Conservation (phyloP, 106 monocot species). For the Allium sativum region DNA sequence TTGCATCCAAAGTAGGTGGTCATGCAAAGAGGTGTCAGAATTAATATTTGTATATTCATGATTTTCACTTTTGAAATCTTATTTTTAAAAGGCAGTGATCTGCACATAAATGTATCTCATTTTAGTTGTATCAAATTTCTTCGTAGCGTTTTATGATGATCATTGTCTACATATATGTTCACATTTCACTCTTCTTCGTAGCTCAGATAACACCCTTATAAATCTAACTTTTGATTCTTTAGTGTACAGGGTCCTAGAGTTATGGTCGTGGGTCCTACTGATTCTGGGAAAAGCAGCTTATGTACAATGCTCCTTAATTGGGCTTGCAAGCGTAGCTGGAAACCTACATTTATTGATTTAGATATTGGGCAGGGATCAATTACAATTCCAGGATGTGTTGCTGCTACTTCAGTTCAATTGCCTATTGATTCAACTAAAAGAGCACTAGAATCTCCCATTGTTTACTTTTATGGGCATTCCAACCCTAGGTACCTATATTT, state of each 20-base stretch:
- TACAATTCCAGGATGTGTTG: constrained; percentile 85
- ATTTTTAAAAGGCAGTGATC: too few species aligned
- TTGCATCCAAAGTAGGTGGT: too few species aligned
- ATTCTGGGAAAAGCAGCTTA: constrained; percentile 96
- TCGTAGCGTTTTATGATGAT: too few species aligned
- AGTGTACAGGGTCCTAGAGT: constrained; percentile 82
- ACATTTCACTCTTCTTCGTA: too few species aligned
- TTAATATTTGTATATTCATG: too few species aligned
- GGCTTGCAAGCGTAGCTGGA: constrained; percentile 87
- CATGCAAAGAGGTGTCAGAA: too few species aligned
- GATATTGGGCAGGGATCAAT: constrained; percentile 98
- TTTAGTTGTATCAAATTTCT: too few species aligned
- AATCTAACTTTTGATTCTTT: constrained; percentile 1
- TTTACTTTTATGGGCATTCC: constrained; percentile 80
- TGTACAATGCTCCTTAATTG: constrained; percentile 96
- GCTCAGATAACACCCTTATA: too few species aligned
- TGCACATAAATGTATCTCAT: too few species aligned
- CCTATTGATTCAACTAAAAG: constrained; percentile 79
- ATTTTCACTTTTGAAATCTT: too few species aligned
- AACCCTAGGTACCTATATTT: constrained; percentile 48
- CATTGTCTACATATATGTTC: too few species aligned
- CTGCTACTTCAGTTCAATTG: constrained; percentile 92
- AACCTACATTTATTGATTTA: constrained; percentile 94
- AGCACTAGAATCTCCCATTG: constrained; percentile 82
- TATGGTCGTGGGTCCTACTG: constrained; percentile 93